Base-by-base conservation (phyloP, 176 grass and related monocot species). In the Poa annua region DNA sequence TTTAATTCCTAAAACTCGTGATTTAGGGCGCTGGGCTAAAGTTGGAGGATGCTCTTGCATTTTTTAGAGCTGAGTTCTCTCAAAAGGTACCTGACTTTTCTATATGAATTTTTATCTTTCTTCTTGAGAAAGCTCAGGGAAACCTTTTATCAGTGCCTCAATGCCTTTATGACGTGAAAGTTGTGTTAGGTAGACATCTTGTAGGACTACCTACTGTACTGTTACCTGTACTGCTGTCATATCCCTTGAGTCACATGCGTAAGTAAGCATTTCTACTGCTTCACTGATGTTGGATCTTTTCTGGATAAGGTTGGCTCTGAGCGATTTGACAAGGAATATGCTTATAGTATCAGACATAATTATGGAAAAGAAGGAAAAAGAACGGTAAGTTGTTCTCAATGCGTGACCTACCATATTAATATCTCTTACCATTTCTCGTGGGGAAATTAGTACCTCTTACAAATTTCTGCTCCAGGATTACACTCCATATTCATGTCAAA, bases 361-460 rank as follows among this genome's bases (percentile, higher is more conserved):
- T 99, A 99, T 64, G 96, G 96, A 86, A 99, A 99, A 91, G 93
- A 99, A 93, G 96, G 93, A 87, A 99, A 98, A 78, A 82, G 96
- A 53, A 93, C 83, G 9, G 96, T 98, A 95, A 73, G 84, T 75
- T 68, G 55, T 66, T 68, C 26, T 42, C 57, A 75, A 8, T 61
- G 24, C 4, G 0, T 71, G 82, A 39, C 16, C 47, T 66, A n/a
- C 49, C 60, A 75, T 78, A 66, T 73, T 87, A 75, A 53, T 83
- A 39, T 44, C 26, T 67, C 21, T 79, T 41, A 74, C 74, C 21
- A 5, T 74, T 74, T 74, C 29, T 74, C 1, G 16, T 52, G 16
- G 25, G 32, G 9, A 51, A 74, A 74, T 33, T 33, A 32, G 47
- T 88, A 39, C 59, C 21, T 66, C 48, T 81, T 33, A 64, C 74